A percentile compares a stretch with the other conserved stretches of the same genome.
Conservation (phyloP, 192 early-diverging fungal species). For the Backusella liffmaniae region DNA sequence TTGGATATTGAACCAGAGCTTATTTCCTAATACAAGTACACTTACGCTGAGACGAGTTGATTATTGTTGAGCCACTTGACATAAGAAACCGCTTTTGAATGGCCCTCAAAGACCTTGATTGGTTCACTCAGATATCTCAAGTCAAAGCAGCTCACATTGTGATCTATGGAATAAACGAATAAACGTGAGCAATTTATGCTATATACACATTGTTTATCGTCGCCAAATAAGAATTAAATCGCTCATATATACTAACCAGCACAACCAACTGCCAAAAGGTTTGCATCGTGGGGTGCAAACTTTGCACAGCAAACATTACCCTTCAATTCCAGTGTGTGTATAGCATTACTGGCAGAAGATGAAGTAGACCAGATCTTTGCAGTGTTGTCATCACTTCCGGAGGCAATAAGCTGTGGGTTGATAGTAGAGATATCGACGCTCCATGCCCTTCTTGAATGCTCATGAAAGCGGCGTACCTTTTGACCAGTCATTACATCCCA, state of each 20-base stretch:
- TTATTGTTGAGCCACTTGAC: conserved; percentile 80
- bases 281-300: conserved; percentile 75
- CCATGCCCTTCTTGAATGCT: conserved; percentile 94
- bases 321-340: conserved; percentile 78
- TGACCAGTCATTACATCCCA: conserved; percentile 82
- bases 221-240: background rate
- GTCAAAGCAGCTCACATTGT: conserved; percentile 92
- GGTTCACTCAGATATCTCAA: conserved; percentile 70
- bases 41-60: conserved; percentile 77
- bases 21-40: background rate
- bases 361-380: conserved; percentile 88
- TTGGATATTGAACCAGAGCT: background rate
- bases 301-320: conserved; percentile 94
- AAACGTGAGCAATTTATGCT: background rate
- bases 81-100: conserved; percentile 93
- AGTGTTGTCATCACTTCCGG: conserved; percentile 90
- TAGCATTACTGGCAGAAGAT: conserved; percentile 52
- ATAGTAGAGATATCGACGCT: conserved; percentile 81
- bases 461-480: conserved; percentile 65
- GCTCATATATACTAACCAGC: conserved; percentile 53
- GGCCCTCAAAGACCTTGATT: conserved; percentile 76
- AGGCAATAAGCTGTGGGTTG: conserved; percentile 79
- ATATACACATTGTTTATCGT: conserved; percentile 8
- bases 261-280: conserved; percentile 85
- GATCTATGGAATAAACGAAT: conserved; percentile 51